These are phyloP conservation scores for Rhodamnia argentea DNA, from an alignment of 345 rosid genomes.

Conservation along the genomic window DNA sequence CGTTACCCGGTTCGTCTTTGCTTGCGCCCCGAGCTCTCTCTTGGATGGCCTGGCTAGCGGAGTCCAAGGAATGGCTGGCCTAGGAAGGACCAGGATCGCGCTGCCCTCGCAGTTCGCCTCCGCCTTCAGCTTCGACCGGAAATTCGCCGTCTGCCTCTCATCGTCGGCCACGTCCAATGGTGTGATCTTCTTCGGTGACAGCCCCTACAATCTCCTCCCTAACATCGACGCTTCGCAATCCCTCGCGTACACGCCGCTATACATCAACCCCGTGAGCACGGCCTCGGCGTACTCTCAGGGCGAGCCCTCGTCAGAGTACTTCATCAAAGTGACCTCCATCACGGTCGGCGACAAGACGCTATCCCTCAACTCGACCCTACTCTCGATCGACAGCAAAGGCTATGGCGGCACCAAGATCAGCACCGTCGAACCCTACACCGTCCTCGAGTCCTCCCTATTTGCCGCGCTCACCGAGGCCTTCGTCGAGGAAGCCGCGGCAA, in stretches of 20 bases:
- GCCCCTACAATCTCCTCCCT: constrained; percentile 48
- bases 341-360: constrained; percentile 19
- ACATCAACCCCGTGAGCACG: constrained; percentile 51
- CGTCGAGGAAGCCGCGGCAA: constrained; percentile 14
- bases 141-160: constrained; percentile 50
- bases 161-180: constrained; percentile 22
- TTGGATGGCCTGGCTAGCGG: constrained; percentile 41
- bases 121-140: constrained; percentile 42
- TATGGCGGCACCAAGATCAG: constrained; percentile 70
- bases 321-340: constrained; percentile 45
- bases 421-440: constrained; percentile 61
- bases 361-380: constrained; percentile 24
- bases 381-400: constrained; percentile 31
- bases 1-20: constrained; percentile 24
- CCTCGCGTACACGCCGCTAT: constrained; percentile 41
- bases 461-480: constrained; percentile 32
- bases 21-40: constrained; percentile 28
- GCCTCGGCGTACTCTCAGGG: constrained; percentile 23
- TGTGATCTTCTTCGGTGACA: constrained; percentile 47
- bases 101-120: constrained; percentile 47
- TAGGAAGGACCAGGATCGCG: constrained; percentile 39
- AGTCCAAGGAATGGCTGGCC: constrained; percentile 47
- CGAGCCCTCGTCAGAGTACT: constrained; percentile 57
- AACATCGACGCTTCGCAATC: constrained; percentile 29
- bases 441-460: constrained; percentile 42